phyloP scores from a whole-genome alignment of 2,329 filamentous ascomycete genomes.

The Trichoderma afroharzianum region DNA sequence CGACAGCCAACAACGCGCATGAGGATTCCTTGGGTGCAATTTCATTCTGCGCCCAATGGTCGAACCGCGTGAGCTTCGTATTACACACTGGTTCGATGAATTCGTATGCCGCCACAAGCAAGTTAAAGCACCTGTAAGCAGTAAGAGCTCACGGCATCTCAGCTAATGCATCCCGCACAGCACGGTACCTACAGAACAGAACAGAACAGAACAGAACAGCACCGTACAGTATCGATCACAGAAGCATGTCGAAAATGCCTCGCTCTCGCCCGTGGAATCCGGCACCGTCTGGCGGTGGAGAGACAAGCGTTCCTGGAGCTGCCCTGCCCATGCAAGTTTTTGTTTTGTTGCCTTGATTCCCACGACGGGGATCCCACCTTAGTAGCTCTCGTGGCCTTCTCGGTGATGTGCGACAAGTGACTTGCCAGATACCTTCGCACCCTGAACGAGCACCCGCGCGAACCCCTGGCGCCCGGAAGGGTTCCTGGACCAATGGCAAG shows the following conservation, averaged over 20 bases:
- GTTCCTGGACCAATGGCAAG: conserved; percentile 23
- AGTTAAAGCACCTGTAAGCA: not conserved
- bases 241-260: not conserved
- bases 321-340: not conserved
- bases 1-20: not conserved
- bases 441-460: not conserved
- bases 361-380: not conserved
- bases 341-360: not conserved
- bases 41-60: not conserved
- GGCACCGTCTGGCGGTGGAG: not conserved
- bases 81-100: not conserved
- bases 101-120: not conserved
- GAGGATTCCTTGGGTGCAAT: not conserved
- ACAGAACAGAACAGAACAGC: no score
- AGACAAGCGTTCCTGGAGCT: not conserved
- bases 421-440: not conserved
- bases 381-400: not conserved
- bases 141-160: conserved; percentile 9
- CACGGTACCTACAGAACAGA: not conserved
- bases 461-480: conserved; percentile 14
- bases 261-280: not conserved
- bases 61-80: not conserved
- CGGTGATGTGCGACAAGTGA: not conserved
- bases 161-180: not conserved
- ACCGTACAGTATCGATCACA: not conserved